These are phyloP conservation scores for Sphagnum contortum DNA, from an alignment of 225 moss, liverwort and hornwort species.

Conservation along the genomic window DNA sequence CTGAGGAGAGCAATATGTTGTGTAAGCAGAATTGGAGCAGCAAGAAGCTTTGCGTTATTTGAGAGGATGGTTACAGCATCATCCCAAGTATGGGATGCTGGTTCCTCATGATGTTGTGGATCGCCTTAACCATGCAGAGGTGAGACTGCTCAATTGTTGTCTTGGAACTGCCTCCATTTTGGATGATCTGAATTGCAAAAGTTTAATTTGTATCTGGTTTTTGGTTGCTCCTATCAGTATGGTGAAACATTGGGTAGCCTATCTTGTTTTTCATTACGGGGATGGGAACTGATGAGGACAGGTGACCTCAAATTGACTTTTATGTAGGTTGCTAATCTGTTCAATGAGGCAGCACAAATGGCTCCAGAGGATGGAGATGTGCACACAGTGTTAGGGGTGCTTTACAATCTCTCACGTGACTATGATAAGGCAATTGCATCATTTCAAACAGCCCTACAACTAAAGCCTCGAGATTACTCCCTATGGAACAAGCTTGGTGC, in stretches of 20 bases:
- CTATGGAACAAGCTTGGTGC: slow-evolving; percentile 98
- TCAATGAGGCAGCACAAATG: slow-evolving; percentile 62
- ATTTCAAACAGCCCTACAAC: slow-evolving; percentile 73
- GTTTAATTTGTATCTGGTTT: too few relatives aligned
- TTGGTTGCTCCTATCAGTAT: too few relatives aligned
- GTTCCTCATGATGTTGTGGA: slow-evolving; percentile 46
- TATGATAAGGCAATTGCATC: slow-evolving; percentile 77
- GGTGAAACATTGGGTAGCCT: too few relatives aligned
- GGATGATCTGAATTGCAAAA: too few relatives aligned
- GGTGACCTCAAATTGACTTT: too few relatives aligned
- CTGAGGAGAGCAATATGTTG: too few relatives aligned
- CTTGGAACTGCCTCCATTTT: too few relatives aligned
- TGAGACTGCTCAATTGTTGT: slow-evolving; percentile 5
- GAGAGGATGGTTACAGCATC: slow-evolving; percentile 83
- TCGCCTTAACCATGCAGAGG: slow-evolving; percentile 57
- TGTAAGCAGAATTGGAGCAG: slow-evolving; percentile 72
- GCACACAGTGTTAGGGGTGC: slow-evolving; percentile 84
- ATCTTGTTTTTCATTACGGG: too few relatives aligned
- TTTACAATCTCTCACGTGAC: slow-evolving; percentile 91
- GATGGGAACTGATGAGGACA: too few relatives aligned
- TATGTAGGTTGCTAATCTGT: slow-evolving; percentile 59
- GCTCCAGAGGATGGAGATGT: slow-evolving; percentile 87
- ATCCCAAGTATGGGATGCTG: slow-evolving; percentile 70
- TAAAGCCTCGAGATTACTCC: slow-evolving; percentile 98
- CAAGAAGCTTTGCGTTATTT: slow-evolving; percentile 88